Base-by-base conservation (phyloP, 352 stramenopile genomes). In the Halophytophthora polymorphica region DNA sequence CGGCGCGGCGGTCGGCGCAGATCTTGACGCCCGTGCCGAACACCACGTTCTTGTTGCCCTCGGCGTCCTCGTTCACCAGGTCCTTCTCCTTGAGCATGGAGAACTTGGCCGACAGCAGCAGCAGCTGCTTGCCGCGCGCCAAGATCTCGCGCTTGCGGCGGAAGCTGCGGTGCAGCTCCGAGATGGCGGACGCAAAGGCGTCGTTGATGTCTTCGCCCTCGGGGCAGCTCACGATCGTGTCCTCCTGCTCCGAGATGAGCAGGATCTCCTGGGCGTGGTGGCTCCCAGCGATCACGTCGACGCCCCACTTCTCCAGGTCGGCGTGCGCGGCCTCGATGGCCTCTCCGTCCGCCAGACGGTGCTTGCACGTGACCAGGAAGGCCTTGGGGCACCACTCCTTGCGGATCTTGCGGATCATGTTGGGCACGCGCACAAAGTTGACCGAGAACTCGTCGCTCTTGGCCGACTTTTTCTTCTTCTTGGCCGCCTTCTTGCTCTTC, bases 21-120 rank as follows among this genome's bases (percentile, higher is more conserved):
- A 92, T 92, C 50, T 83, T 83, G 28, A 94, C 76, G 31, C 83
- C 83, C 13, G 68, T 64, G 28, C 83, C 83, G 47, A 92, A 94
- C 60, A 84, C 78, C 35, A 92, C 79, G 51, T 92, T 92, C 63
- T 91, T 94, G 71, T 92, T 92, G 43, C 83, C 83, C 3, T 89
- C 59, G 1, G 83, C 83, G 53, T 94, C 83, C 63, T 88, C 81
- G 48, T 92, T 93, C 36, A 94, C 71, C n/a, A 90, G 44, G 15
- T 94, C 83, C 23, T 81, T 87, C 37, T 90, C 81, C 48, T 92
- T 94, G 18, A 91, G 76, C 83, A 94, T 94, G 12, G 79, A 87
- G 29, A 94, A 94, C 49, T 94, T 94, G 50, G 83, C 83, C 46
- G 83, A 89, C 13, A 94, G 64, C 33, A 94, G 59, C 40, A 94